phyloP scores from a whole-genome alignment of 495 filamentous ascomycete genomes.

The Filosporella fistucella region DNA sequence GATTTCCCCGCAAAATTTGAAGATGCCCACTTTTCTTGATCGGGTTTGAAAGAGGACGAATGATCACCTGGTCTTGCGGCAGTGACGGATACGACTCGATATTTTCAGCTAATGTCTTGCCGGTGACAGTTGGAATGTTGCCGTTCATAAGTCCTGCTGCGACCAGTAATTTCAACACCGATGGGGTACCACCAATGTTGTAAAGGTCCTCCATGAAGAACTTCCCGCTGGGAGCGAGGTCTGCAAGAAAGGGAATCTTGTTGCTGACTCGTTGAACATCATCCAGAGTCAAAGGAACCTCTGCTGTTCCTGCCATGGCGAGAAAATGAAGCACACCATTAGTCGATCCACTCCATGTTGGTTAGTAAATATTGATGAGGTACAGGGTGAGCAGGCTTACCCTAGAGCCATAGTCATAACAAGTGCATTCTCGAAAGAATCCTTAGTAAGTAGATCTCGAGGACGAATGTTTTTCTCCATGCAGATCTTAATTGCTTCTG shows the following conservation, averaged over 20 bases:
- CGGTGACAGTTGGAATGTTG: constrained; percentile 83
- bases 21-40: constrained; percentile 89
- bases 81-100: constrained; percentile 77
- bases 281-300: constrained; percentile 75
- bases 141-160: constrained; percentile 80
- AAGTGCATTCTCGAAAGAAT: constrained; percentile 88
- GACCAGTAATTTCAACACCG: constrained; percentile 88
- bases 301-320: constrained; percentile 90
- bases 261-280: constrained; percentile 85
- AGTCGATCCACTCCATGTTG: constrained; percentile 57
- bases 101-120: constrained; percentile 86
- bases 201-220: constrained; percentile 97
- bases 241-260: constrained; percentile 90
- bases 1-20: constrained; percentile 84
- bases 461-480: constrained; percentile 87
- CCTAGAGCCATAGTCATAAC: constrained; percentile 91
- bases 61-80: constrained; percentile 76
- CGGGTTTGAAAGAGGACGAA: constrained; percentile 74
- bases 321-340: constrained; percentile 94
- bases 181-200: constrained; percentile 84
- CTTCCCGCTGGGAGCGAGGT: constrained; percentile 82
- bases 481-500: constrained; percentile 77
- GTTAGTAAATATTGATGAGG: constrained; percentile 3
- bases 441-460: constrained; percentile 76
- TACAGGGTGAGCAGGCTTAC: background rate